Evolutionary conservation across 176 grass and related monocot species (phyloP), one percentile per base, ranked within the genome.

Genomic region (Cymbopogon citratus): DNA sequence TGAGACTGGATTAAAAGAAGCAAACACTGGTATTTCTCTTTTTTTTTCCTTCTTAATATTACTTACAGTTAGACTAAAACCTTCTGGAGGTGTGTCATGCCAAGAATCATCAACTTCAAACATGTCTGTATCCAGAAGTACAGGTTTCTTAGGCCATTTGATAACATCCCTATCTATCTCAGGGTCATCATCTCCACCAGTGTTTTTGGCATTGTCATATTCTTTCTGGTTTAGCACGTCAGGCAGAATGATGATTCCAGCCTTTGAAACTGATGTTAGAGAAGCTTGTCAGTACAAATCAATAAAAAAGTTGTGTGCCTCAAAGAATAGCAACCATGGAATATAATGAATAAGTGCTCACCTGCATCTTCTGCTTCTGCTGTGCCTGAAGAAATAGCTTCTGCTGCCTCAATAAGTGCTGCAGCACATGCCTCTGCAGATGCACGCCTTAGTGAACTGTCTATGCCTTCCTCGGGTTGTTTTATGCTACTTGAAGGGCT

Each of bases 61-160:
- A 77, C 85, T 46, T 84, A 98, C 95, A 13, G 84, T 88, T 85
- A 94, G 85, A 85, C 35, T 87, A 80, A 94, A 98, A 80, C 92
- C 92, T 67, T 94, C 92, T 43, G 95, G 92, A 7, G 90, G 88
- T 1, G 76, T 86, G 31, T 98, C 95, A 69, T 98, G 95, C 95
- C 92, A 98, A 33, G 92, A 92, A 75, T 93, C 95, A 56, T 98
- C 92, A 3, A 91, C 92, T 41, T 94, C 90, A 84, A 98, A 93
- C 90, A 91, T 89, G 66, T 98, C 95, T 21, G 95, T 94, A 52
- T 94, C 88, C 23, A 94, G 76, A 79, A 92, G 86, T 63, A 94
- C 81, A 56, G 92, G 65, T 72, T 98, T 98, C 87, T 83, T 83
- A 33, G 92, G 92, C 95, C 95, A 98, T 81, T 94, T 94, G 38